Evolutionary conservation across 148 eudicot species (phyloP), one percentile per base, ranked within the genome.

Genomic region (Cornus florida): DNA sequence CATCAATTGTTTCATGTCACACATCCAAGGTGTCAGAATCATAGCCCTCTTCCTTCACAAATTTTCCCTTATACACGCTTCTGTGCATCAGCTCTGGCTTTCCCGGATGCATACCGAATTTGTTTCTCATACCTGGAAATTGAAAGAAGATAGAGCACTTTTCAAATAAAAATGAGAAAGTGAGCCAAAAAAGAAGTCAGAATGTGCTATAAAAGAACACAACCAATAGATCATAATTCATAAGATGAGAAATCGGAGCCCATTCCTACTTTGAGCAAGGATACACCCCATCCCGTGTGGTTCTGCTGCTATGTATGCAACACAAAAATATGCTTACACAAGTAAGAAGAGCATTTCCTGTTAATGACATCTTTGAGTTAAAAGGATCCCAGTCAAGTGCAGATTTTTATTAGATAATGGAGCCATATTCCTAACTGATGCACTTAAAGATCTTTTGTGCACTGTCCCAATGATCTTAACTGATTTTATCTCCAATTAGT

Each of bases 51-150:
- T 78, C 67, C 77, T 80, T 84, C 17, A 79, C 33, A 65, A 71
- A 59, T 43, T 74, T 35, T 80, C 33, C 74, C 74, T 77, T 81
- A 83, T 69, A 7, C 75, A 70, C 73, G 80, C 86, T 82, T 88
- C 68, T 68, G 82, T 35, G 50, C 75, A 11, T 91, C 89, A 10
- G 70, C 57, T 56, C 73, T 87, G 14, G 82, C 75, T 84, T 82
- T 88, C 28, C 79, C 78, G n/a, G 83, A 75, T 67, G 86, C 68
- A 66, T 81, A 68, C 72, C 75, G 85, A 78, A 41, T 79, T 77
- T 87, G 87, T 78, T 84, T 89, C 73, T 79, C 81, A 32, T 75
- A 77, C 80, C 90, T 89, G 79, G 73, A 79, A 7, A 19, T 16
- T 16, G 31, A 65, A 38, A 28, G 28, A 28, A 28, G 28, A 28